Evolutionary conservation across 192 early-diverging fungal genomes (phyloP).

Genomic region (Obelidium mucronatum): DNA sequence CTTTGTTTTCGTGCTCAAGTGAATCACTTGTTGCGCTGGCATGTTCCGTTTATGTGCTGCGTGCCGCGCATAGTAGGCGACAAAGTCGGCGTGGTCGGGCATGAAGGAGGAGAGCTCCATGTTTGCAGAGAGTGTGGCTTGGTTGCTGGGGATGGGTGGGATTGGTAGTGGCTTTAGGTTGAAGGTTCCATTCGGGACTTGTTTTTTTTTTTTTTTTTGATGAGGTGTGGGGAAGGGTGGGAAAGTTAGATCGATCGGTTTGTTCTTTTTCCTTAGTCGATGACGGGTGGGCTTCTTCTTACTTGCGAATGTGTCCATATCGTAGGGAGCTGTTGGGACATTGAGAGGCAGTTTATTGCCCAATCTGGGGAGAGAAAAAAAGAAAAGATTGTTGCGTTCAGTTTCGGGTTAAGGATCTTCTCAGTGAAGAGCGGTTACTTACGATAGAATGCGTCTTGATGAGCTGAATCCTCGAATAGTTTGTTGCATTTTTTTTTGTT

Average conservation of each 20-base stretch:
- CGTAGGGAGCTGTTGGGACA: not conserved
- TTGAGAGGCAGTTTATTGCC: not conserved
- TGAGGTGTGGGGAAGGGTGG: not conserved
- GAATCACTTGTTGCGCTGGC: constrained; percentile 69
- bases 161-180: constrained; percentile 41
- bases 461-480: not conserved
- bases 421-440: not conserved
- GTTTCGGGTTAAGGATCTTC: not conserved
- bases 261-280: not conserved
- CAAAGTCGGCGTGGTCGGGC: constrained; percentile 87
- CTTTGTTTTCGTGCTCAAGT: constrained; percentile 74
- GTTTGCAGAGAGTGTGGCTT: constrained; percentile 76
- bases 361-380: not conserved
- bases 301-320: not conserved
- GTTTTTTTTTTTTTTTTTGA: not conserved
- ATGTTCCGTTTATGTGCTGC: constrained; percentile 79
- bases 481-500: not conserved
- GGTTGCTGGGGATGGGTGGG: constrained; percentile 26
- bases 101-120: constrained; percentile 81
- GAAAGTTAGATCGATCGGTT: too few species aligned
- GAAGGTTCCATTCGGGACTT: constrained; percentile 26
- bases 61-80: constrained; percentile 82
- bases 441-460: not conserved
- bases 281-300: not conserved
- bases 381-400: not conserved